phyloP scores from a whole-genome alignment of 164 flowering plant species.

The Brasenia schreberi region DNA sequence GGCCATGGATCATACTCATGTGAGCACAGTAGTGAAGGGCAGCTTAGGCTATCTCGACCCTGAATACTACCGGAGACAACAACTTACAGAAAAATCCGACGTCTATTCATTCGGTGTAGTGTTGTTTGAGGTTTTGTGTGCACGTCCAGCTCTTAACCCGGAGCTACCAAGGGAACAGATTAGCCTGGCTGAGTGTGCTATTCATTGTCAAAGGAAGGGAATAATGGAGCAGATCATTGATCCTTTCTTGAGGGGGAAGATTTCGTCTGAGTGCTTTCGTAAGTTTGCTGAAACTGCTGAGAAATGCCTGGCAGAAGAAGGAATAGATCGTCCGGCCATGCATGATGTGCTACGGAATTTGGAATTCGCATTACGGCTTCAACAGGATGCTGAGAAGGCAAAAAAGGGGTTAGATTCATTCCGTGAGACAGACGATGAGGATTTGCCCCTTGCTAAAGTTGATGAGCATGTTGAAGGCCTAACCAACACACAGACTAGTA shows the following conservation, averaged over 20 bases:
- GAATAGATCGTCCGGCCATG: constrained; percentile 36
- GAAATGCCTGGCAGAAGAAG: constrained; percentile 25
- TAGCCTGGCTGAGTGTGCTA: constrained; percentile 24
- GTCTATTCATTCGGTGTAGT: constrained; percentile 47
- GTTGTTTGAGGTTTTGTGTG: constrained; percentile 33
- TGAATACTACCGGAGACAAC: constrained; percentile 32
- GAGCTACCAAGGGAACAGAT: constrained; percentile 15
- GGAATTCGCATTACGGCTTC: constrained; percentile 35
- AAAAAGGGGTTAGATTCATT: constrained; percentile 9
- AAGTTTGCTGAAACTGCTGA: constrained; percentile 30
- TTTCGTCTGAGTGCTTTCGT: constrained; percentile 24
- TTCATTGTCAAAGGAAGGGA: constrained; percentile 22
- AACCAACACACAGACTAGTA: constrained; percentile 59
- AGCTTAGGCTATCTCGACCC: constrained; percentile 48
- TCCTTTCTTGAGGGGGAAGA: constrained; percentile 24
- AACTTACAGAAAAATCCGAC: constrained; percentile 31
- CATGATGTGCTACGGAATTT: constrained; percentile 35
- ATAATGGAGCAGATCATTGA: constrained; percentile 27
- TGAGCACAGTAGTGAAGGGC: constrained; percentile 39
- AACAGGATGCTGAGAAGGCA: constrained; percentile 16
- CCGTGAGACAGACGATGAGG: constrained; percentile 8
- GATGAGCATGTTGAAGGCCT: constrained; percentile 5
- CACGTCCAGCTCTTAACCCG: constrained; percentile 20
- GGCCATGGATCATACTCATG: constrained; percentile 23
- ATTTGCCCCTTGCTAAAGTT: constrained; percentile 9